Evolutionary conservation across 2,329 filamentous ascomycete species (phyloP), one percentile per base, ranked within the genome.

Genomic region (Phyllosticta citrichinensis): DNA sequence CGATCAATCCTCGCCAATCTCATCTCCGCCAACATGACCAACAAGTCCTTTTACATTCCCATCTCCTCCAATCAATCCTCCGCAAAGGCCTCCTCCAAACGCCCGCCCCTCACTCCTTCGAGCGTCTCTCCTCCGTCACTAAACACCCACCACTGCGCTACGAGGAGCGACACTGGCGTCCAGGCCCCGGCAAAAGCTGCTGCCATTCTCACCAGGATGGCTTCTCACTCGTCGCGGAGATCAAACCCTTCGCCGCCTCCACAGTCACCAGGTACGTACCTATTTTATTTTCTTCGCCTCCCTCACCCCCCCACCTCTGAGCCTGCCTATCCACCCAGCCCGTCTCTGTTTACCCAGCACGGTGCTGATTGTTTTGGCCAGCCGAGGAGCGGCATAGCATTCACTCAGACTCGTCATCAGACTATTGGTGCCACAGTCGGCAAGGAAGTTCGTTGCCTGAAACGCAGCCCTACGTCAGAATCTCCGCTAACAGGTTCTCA

Each of bases 91-190:
- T 69, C 66, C 67, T 73, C 68, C 66, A 72, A 74, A 62, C 74
- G 75, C 54, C 74, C 74, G 61, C 75, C 76, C 68, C 70, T 78
- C 61, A 77, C 75, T 57, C 75, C 75, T 63, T 76, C 76, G 27
- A 77, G 74, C 55, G 74, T 77, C 40, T 77, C 75, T 47, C 76
- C 76, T 56, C 74, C 76, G 60, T 77, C 74, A 59, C 68, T 78
- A 56, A 76, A 73, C 53, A 74, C 74, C 56, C 71, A 74, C 27
- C 72, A 70, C 54, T 69, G 73, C 52, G 68, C 73, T 14, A 70
- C 73, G 64, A 71, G 75, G 65, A 70, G 73, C 62, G 75, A 75
- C 65, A 74, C 74, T 60, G 71, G 74, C 35, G 71, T 73, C 56
- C 74, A 30, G 10, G 75, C 74, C 62, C 71, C 75, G 9, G 73